Base-by-base conservation (phyloP, 2,329 filamentous ascomycete genomes). In the Ophiostoma australiae region DNA sequence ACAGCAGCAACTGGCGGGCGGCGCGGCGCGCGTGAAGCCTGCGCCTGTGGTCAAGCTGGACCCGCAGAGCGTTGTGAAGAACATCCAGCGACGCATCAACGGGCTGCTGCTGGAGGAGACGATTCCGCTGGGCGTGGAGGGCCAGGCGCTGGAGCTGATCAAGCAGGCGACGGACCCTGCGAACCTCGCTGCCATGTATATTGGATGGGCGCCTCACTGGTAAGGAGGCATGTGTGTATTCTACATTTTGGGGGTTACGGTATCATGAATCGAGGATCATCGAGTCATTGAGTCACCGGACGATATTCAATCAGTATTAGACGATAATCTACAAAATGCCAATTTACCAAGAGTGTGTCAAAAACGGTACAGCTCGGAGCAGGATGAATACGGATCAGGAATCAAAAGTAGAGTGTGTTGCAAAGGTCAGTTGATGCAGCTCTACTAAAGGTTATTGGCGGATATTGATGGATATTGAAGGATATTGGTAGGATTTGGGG, bases 121-220 rank as follows among this genome's bases (percentile, higher is more conserved):
- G 74, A 95, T 99, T 70, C 94, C 95, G 63, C 82, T 99, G 73
- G 93, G 93, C 37, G 93, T 98, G 1, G 95, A 98, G 80, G 95
- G 96, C 0, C 95, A 99, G 82, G 95, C 97, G n/a, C 92, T 97
- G 79, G 93, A 96, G 80, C 80, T 99, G 79, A 95, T 99, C 75
- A 88, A 90, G 78, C 90, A 94, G 81, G 95, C 96, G 44, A 91
- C 90, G 31, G 89, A 93, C 79, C 87, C 90, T 71, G 86, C 82
- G 77, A 96, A 95, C 79, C 80, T 99, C 80, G 88, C 92, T 23
- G 88, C 89, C 55, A 99, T 99, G 96, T 99, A 98, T 80, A 97
- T 98, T 80, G 95, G 95, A 27, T 98, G 94, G 94, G 87, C 86
- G 77, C 84, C 86, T 31, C 88, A 88, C 75, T 78, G 88, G 76